phyloP scores from a whole-genome alignment of 208 protist species.

The Strigomonas galati region DNA sequence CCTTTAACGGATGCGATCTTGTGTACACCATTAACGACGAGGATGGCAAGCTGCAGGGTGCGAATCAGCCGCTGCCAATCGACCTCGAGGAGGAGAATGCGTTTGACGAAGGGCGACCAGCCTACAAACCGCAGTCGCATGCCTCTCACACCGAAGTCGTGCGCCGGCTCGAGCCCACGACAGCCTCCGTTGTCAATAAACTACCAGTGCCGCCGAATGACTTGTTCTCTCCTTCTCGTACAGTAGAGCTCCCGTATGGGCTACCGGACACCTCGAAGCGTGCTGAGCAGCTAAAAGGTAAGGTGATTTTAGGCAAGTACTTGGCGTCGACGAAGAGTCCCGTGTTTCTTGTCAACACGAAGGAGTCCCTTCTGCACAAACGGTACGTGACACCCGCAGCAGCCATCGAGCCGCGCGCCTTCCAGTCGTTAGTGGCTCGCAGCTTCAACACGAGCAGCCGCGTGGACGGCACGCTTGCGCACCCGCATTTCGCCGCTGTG shows the following conservation, averaged over 20 bases:
- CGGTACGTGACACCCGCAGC: neutral
- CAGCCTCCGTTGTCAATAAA: too few relatives aligned
- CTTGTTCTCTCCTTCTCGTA: neutral
- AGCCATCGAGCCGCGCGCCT: conserved; percentile 5
- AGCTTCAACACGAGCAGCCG: conserved; percentile 26
- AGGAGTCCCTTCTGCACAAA: conserved; percentile 26
- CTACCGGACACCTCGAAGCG: conserved; percentile 43
- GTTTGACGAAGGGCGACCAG: too few relatives aligned
- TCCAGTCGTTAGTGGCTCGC: conserved; percentile 24
- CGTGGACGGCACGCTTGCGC: conserved; percentile 31
- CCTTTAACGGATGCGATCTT: neutral
- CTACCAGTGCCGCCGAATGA: too few relatives aligned
- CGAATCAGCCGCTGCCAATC: too few relatives aligned
- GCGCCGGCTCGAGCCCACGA: too few relatives aligned
- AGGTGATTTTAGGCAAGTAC: neutral
- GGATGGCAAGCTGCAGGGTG: neutral
- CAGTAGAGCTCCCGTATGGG: conserved; percentile 62
- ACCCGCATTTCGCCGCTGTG: conserved; percentile 61
- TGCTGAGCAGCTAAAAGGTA: conserved; percentile 5
- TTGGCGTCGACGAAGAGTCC: conserved; percentile 6
- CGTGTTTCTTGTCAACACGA: conserved; percentile 30
- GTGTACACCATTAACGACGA: conserved; percentile 14
- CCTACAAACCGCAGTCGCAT: too few relatives aligned
- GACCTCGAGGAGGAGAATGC: too few relatives aligned
- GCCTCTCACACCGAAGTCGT: too few relatives aligned